Conservation (phyloP, 23 red algal species). For the Pyropia haitanensis region DNA sequence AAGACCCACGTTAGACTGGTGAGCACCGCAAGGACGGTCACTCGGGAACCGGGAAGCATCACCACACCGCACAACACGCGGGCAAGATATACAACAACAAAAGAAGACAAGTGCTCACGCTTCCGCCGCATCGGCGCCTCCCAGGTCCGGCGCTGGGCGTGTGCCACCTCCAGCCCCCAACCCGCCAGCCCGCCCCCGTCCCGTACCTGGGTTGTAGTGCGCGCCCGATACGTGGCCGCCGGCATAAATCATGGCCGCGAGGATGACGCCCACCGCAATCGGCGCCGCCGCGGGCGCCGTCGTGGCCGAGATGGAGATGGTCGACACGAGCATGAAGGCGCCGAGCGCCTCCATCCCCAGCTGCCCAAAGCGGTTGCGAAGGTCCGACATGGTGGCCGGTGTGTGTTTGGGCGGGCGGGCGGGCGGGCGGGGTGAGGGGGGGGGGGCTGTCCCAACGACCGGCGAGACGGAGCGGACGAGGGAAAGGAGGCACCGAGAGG, state of each 20-base stretch:
- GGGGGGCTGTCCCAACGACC: neutral
- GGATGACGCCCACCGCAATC: slow-evolving; percentile 37
- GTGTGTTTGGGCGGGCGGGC: neutral
- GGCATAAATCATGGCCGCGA: slow-evolving; percentile 42
- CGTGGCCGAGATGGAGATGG: slow-evolving; percentile 37
- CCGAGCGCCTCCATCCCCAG: slow-evolving; percentile 48
- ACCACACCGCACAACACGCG: too few species aligned
- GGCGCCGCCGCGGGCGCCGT: slow-evolving; percentile 7
- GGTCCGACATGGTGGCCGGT: slow-evolving; percentile 43
- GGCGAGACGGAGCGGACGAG: too few species aligned
- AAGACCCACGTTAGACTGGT: too few species aligned
- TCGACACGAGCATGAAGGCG: slow-evolving; percentile 54
- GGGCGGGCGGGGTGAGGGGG: neutral
- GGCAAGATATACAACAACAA: too few species aligned
- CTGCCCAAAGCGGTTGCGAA: slow-evolving; percentile 49
- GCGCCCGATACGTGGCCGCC: slow-evolving; percentile 49
- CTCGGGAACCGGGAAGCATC: too few species aligned
- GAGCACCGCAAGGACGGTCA: too few species aligned
- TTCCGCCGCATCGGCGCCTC: too few species aligned
- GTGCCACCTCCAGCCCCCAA: too few species aligned
- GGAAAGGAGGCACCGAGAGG: too few species aligned
- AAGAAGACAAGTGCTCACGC: too few species aligned
- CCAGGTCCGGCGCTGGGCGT: too few species aligned
- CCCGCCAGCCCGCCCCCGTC: too few species aligned
- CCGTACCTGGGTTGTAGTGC: slow-evolving; percentile 31